Percentiles rank a stretch among this genome's conserved stretches.
Conservation (phyloP, 2,329 filamentous ascomycete genomes). For the Diaporthe humulicola region DNA sequence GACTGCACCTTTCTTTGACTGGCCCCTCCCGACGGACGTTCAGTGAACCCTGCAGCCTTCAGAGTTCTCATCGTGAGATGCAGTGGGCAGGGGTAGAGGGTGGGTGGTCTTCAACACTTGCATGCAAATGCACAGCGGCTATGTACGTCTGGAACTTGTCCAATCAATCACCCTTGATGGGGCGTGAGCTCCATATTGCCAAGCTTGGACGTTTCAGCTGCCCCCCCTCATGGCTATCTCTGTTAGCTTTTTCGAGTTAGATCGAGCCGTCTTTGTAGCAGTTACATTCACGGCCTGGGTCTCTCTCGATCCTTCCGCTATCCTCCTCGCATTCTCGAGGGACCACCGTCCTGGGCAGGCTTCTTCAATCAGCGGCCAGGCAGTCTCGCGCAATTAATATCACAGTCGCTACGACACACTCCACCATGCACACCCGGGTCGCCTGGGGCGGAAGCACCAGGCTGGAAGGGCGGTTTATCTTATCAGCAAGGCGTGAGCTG, state of each 20-base stretch:
- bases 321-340: background rate
- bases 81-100: slow-evolving; percentile 35
- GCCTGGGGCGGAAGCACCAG: background rate
- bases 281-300: slow-evolving; percentile 18
- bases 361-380: background rate
- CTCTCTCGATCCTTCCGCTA: slow-evolving; percentile 1
- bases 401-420: slow-evolving; percentile 6
- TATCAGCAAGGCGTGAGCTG: background rate
- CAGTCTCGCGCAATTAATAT: slow-evolving; percentile 6
- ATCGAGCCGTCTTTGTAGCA: background rate
- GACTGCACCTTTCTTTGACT: slow-evolving; percentile 15
- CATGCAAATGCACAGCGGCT: slow-evolving; percentile 51
- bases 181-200: slow-evolving; percentile 21
- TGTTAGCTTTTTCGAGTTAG: slow-evolving; percentile 29
- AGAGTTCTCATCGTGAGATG: slow-evolving; percentile 35
- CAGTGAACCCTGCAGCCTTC: slow-evolving; percentile 39
- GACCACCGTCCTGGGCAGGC: background rate
- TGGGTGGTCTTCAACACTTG: slow-evolving; percentile 40
- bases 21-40: slow-evolving; percentile 32
- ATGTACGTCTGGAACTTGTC: slow-evolving; percentile 47
- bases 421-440: slow-evolving; percentile 15
- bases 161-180: slow-evolving; percentile 43
- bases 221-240: slow-evolving; percentile 34
- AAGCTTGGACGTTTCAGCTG: slow-evolving; percentile 46
- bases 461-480: slow-evolving; percentile 4